Conservation (phyloP, 2,329 filamentous ascomycete species). For the Aphanocladium album region DNA sequence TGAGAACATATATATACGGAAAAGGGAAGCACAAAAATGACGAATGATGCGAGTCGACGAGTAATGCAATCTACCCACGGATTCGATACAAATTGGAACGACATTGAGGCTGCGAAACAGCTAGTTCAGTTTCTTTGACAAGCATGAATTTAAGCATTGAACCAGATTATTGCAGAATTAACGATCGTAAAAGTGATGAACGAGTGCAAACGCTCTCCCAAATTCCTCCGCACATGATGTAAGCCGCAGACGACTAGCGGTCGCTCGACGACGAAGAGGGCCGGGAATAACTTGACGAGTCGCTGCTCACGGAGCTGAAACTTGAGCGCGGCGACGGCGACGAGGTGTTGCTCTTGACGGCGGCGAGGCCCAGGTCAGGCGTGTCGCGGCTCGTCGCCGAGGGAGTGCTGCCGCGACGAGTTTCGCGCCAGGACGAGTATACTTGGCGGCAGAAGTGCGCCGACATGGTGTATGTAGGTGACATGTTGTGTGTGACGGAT, state of each 20-base stretch:
- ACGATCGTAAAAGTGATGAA: background rate
- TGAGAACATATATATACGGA: background rate
- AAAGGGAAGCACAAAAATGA: constrained; percentile 8
- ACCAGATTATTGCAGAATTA: background rate
- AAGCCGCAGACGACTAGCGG: constrained; percentile 13
- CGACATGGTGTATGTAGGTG: constrained; percentile 57
- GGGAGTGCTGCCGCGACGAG: constrained; percentile 34
- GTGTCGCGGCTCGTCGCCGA: constrained; percentile 20
- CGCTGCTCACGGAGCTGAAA: constrained; percentile 9
- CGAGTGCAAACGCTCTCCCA: background rate
- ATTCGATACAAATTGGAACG: background rate
- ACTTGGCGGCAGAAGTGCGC: constrained; percentile 57
- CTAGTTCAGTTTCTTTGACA: background rate
- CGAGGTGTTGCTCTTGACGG: background rate
- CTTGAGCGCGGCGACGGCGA: constrained; percentile 12
- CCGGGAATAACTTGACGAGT: constrained; percentile 18
- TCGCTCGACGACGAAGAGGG: constrained; percentile 30
- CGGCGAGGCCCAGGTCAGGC: background rate
- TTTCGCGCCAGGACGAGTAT: constrained; percentile 52
- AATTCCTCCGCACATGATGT: too few relatives aligned
- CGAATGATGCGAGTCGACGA: background rate
- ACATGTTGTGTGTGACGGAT: constrained; percentile 34
- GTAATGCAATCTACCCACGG: background rate
- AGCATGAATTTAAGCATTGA: background rate
- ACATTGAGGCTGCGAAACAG: background rate